phyloP scores from a whole-genome alignment of 352 stramenopile species.

The Pythium apleroticum region DNA sequence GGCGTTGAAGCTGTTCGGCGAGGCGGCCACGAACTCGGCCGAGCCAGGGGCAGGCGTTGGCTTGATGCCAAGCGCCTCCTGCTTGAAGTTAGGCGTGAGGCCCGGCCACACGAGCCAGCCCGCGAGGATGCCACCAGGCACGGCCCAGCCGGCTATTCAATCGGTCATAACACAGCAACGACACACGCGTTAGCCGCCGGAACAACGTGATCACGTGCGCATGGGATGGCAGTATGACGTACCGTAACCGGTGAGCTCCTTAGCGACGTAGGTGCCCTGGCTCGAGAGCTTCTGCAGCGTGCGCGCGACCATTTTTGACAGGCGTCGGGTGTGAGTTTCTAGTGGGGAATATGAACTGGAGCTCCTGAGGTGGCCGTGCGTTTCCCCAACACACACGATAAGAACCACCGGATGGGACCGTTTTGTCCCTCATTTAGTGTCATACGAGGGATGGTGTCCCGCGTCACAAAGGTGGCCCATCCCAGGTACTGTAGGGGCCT shows the following conservation, averaged over 20 bases:
- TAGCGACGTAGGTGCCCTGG: constrained; percentile 47
- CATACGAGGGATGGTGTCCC: constrained; percentile 8
- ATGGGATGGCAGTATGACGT: constrained; percentile 20
- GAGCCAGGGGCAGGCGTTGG: constrained; percentile 25
- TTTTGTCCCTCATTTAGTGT: not conserved
- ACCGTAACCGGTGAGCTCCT: constrained; percentile 55
- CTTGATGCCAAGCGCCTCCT: constrained; percentile 67
- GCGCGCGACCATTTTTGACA: constrained; percentile 31
- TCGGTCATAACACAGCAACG: constrained; percentile 5
- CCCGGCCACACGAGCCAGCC: constrained; percentile 75
- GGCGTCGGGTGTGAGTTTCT: not conserved
- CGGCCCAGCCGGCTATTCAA: constrained; percentile 45
- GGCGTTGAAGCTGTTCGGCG: constrained; percentile 40
- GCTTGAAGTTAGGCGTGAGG: constrained; percentile 71
- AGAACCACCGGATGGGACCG: constrained; percentile 26
- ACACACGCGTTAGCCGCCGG: constrained; percentile 2
- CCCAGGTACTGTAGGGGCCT: not conserved
- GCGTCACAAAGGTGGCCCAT: constrained; percentile 4
- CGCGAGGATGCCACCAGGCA: constrained; percentile 44
- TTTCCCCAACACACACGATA: constrained; percentile 20
- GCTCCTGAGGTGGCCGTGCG: constrained; percentile 9
- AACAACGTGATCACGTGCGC: not conserved
- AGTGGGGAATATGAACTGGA: not conserved
- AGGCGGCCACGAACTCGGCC: constrained; percentile 14
- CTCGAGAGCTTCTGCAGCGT: constrained; percentile 39